A percentile compares a stretch with the other conserved stretches of the same genome.
phyloP scores from a whole-genome alignment of 1,284 basidiomycete genomes.

The Polyporus tsugae region DNA sequence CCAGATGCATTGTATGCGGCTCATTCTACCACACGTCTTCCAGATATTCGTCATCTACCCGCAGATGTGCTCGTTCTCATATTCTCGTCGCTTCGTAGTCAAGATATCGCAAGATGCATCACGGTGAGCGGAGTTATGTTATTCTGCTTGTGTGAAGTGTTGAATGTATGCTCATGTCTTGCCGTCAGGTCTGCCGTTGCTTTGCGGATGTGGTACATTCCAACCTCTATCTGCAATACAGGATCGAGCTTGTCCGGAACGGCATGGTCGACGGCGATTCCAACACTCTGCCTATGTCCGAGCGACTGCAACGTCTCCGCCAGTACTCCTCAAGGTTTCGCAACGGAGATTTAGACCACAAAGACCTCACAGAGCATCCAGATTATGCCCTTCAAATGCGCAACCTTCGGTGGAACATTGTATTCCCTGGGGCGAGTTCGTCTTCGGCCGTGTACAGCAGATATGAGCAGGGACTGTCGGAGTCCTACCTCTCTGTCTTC shows the following conservation, averaged over 20 bases:
- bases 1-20: too few species aligned
- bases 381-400: background rate
- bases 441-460: background rate
- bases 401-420: background rate
- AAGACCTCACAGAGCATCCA: background rate
- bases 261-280: background rate
- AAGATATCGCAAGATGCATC: background rate
- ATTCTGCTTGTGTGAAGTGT: too few species aligned
- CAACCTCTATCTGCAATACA: background rate
- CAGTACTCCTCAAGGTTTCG: background rate
- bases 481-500: background rate
- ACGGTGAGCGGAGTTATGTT: too few species aligned
- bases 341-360: background rate
- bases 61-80: background rate
- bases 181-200: background rate
- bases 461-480: too few species aligned
- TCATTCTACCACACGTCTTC: too few species aligned
- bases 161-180: too few species aligned
- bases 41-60: too few species aligned
- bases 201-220: background rate
- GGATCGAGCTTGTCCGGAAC: background rate
- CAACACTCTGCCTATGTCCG: background rate
- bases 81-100: background rate
- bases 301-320: background rate
- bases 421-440: background rate